These are phyloP conservation scores for Leptodermis oblonga DNA, from an alignment of 257 asterid species.

Conservation along the genomic window DNA sequence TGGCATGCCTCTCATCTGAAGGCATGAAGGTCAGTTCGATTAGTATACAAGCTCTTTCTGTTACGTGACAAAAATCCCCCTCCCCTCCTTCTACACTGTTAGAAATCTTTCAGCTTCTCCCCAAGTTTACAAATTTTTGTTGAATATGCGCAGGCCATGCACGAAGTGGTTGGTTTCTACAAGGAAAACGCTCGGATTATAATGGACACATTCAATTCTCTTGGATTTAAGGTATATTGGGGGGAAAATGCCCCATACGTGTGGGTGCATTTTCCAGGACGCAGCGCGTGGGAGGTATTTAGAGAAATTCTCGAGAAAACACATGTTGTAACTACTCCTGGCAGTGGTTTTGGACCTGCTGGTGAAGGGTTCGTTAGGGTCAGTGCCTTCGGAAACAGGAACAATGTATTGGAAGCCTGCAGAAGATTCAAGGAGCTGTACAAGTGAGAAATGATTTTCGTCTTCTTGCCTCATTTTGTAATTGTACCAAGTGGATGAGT, in stretches of 20 bases:
- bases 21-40: constrained; percentile 69
- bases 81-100: background rate
- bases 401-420: constrained; percentile 85
- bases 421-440: constrained; percentile 88
- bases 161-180: constrained; percentile 80
- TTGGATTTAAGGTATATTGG: constrained; percentile 86
- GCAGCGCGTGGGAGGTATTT: constrained; percentile 92
- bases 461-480: background rate
- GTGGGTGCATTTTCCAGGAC: constrained; percentile 89
- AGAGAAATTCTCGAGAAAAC: constrained; percentile 89
- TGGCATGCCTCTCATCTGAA: constrained; percentile 77
- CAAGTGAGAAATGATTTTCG: constrained; percentile 35
- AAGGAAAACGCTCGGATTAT: constrained; percentile 79
- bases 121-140: constrained; percentile 9
- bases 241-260: constrained; percentile 92
- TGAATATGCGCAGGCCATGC: constrained; percentile 66
- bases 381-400: constrained; percentile 89
- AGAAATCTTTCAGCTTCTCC: background rate
- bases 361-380: constrained; percentile 96
- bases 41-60: background rate
- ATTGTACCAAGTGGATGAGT: background rate
- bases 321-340: constrained; percentile 92
- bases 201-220: constrained; percentile 72
- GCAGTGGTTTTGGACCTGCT: constrained; percentile 95
- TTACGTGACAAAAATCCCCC: too few relatives aligned